A percentile compares a stretch with the other conserved stretches of the same genome.
phyloP scores from a whole-genome alignment of 768 basidiomycete species.

The Trichaptum fuscoviolaceum region DNA sequence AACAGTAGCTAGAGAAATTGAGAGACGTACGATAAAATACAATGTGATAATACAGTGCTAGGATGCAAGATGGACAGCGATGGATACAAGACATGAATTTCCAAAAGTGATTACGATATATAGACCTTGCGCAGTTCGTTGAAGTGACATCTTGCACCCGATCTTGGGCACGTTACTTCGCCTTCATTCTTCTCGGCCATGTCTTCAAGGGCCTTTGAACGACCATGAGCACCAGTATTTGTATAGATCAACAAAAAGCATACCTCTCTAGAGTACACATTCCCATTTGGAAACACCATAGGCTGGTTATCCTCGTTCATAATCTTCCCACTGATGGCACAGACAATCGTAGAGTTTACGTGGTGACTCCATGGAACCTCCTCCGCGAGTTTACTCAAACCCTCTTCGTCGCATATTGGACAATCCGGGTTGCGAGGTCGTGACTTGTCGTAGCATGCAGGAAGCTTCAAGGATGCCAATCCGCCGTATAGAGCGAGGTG shows the following conservation, averaged over 20 bases:
- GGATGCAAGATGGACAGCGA: neutral
- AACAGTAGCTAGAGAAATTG: too few species aligned
- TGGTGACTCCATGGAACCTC: conserved; percentile 94
- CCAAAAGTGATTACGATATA: conserved; percentile 55
- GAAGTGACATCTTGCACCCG: conserved; percentile 59
- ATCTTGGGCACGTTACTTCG: conserved; percentile 79
- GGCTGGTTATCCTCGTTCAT: conserved; percentile 95
- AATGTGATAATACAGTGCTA: neutral
- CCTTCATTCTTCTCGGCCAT: conserved; percentile 82
- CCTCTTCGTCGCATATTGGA: conserved; percentile 78
- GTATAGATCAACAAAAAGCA: conserved; percentile 9
- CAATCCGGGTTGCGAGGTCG: conserved; percentile 73
- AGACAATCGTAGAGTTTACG: conserved; percentile 93
- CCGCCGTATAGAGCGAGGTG: conserved; percentile 89
- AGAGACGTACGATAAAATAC: neutral
- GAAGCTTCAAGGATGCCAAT: conserved; percentile 83
- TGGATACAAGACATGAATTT: neutral
- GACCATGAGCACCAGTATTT: conserved; percentile 10
- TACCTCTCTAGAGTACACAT: conserved; percentile 92
- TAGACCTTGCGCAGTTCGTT: conserved; percentile 78
- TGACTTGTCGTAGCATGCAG: conserved; percentile 64
- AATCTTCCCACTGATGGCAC: conserved; percentile 83
- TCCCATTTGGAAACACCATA: conserved; percentile 85
- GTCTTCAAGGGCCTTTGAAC: conserved; percentile 69
- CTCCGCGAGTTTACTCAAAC: conserved; percentile 68